Percentiles rank a stretch among this genome's conserved stretches.
phyloP scores from a whole-genome alignment of 495 filamentous ascomycete species.

The Lophiostoma macrostomum region DNA sequence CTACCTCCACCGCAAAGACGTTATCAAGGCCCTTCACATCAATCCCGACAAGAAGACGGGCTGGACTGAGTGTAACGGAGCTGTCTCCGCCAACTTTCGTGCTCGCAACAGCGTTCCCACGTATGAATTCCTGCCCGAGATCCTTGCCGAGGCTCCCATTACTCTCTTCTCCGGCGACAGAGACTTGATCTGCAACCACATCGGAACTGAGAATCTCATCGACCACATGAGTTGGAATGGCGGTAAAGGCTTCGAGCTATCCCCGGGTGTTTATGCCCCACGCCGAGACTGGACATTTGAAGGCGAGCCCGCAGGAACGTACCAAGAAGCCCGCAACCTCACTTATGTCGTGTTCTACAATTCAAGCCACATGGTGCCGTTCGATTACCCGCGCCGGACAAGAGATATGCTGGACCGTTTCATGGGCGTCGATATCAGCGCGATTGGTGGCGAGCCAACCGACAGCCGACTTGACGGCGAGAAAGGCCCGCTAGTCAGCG shows the following conservation, averaged over 20 bases:
- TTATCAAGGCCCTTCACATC: slow-evolving; percentile 75
- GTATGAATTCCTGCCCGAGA: slow-evolving; percentile 68
- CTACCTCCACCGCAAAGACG: slow-evolving; percentile 81
- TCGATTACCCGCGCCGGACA: slow-evolving; percentile 79
- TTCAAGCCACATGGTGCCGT: slow-evolving; percentile 95
- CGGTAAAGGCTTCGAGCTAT: slow-evolving; percentile 83
- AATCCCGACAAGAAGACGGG: slow-evolving; percentile 75
- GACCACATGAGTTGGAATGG: slow-evolving; percentile 89
- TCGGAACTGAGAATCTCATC: slow-evolving; percentile 90
- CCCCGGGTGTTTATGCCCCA: slow-evolving; percentile 86
- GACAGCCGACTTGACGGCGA: slow-evolving; percentile 89
- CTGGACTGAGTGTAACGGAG: slow-evolving; percentile 86
- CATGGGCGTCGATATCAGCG: slow-evolving; percentile 87
- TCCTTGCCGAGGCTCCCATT: slow-evolving; percentile 72
- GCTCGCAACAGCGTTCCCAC: slow-evolving; percentile 67
- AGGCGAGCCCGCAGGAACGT: slow-evolving; percentile 82
- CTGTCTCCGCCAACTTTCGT: slow-evolving; percentile 67
- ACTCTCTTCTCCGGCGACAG: slow-evolving; percentile 90
- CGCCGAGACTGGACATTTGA: slow-evolving; percentile 94
- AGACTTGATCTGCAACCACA: slow-evolving; percentile 95
- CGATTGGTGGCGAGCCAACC: slow-evolving; percentile 79
- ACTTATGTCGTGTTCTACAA: slow-evolving; percentile 97
- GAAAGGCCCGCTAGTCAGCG: slow-evolving; percentile 75
- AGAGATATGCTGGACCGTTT: slow-evolving; percentile 98
- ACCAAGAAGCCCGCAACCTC: slow-evolving; percentile 89